phyloP scores from a whole-genome alignment of 176 grass and related monocot genomes.

The Aegilops bicornis region DNA sequence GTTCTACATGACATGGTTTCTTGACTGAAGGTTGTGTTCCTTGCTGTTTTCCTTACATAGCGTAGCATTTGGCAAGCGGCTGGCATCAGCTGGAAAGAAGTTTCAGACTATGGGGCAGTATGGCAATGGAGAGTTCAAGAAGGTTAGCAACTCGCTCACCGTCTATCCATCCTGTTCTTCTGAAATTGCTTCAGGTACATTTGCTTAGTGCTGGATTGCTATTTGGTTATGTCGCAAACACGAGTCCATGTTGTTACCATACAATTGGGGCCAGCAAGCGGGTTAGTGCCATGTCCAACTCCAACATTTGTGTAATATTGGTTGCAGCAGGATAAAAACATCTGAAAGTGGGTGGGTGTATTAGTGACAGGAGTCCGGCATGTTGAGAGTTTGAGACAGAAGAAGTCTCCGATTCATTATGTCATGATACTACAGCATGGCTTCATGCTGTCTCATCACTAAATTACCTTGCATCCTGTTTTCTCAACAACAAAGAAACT shows the following conservation, averaged over 20 bases:
- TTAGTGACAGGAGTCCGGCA: not conserved
- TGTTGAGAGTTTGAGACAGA: not conserved
- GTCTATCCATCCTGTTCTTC: not conserved
- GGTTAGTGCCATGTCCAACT: not conserved
- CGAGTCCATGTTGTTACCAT: not conserved
- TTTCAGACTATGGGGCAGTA: conserved; percentile 81
- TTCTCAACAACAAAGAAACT: no score
- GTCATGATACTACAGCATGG: not conserved
- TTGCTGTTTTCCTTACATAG: conserved; percentile 47
- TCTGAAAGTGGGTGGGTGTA: not conserved
- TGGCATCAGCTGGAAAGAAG: conserved; percentile 72
- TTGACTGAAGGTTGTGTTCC: conserved; percentile 26
- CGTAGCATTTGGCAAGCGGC: conserved; percentile 85
- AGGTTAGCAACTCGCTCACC: conserved; percentile 35
- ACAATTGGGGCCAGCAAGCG: not conserved
- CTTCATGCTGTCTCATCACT: not conserved
- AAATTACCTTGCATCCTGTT: not conserved
- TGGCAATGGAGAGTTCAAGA: conserved; percentile 67
- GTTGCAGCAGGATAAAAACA: not conserved
- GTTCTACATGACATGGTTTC: not conserved
- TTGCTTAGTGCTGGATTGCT: not conserved
- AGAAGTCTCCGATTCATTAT: not conserved
- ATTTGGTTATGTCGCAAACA: not conserved
- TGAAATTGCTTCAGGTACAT: not conserved
- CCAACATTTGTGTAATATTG: not conserved